phyloP scores from a whole-genome alignment of 371 early-diverging fungal genomes.

The Mortierella sp. region DNA sequence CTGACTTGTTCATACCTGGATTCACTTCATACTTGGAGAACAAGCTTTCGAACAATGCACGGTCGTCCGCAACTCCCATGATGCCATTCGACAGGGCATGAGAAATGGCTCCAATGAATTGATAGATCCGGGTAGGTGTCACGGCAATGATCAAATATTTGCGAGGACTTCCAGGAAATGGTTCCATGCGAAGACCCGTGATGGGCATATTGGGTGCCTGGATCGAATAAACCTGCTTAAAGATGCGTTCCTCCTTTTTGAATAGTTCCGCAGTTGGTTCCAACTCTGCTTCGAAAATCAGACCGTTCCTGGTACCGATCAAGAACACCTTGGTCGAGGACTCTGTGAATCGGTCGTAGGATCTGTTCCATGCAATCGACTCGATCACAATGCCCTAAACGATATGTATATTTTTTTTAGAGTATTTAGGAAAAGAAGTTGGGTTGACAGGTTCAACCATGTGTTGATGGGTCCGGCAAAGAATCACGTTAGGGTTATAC shows the following conservation, averaged over 20 bases:
- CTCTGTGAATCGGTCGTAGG: slow-evolving; percentile 54
- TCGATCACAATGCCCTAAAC: slow-evolving; percentile 79
- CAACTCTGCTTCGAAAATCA: slow-evolving; percentile 86
- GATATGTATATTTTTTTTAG: too few species aligned
- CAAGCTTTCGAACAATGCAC: slow-evolving; percentile 68
- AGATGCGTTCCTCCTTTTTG: slow-evolving; percentile 82
- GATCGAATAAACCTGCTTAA: slow-evolving; percentile 75
- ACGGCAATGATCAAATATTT: slow-evolving; percentile 83
- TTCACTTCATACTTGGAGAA: slow-evolving; percentile 70
- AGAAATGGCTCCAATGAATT: slow-evolving; percentile 80
- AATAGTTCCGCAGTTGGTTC: slow-evolving; percentile 86
- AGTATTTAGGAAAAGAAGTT: not conserved
- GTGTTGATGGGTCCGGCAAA: slow-evolving; percentile 4
- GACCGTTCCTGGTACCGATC: slow-evolving; percentile 85
- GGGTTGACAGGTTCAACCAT: not conserved
- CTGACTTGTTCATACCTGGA: slow-evolving; percentile 54
- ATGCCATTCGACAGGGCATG: slow-evolving; percentile 33
- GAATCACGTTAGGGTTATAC: slow-evolving; percentile 38
- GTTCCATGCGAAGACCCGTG: slow-evolving; percentile 81
- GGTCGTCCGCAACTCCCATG: slow-evolving; percentile 49
- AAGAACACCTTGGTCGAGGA: slow-evolving; percentile 82
- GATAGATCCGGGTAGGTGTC: slow-evolving; percentile 85
- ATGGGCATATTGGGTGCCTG: slow-evolving; percentile 73
- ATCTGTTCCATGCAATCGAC: slow-evolving; percentile 91
- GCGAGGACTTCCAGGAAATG: slow-evolving; percentile 74